phyloP scores from a whole-genome alignment of 2,329 filamentous ascomycete species.

The Penicillium sp. region DNA sequence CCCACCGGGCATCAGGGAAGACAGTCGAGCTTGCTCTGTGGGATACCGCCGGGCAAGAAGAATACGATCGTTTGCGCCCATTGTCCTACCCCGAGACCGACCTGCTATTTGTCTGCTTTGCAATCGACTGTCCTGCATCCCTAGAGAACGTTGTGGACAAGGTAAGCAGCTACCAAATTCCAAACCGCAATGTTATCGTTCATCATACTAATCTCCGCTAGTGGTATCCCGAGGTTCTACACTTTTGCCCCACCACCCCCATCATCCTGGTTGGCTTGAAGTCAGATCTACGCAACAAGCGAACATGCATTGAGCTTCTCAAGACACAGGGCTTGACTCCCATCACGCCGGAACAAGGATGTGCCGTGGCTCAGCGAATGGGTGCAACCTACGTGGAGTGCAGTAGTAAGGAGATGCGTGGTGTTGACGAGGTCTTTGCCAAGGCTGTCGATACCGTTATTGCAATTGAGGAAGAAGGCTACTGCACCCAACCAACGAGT shows the following conservation, averaged over 20 bases:
- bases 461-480: constrained; percentile 70
- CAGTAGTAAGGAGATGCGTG: constrained; percentile 91
- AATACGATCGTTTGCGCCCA: constrained; percentile 93
- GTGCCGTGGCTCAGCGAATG: constrained; percentile 89
- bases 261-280: constrained; percentile 95
- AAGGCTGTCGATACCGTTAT: constrained; percentile 88
- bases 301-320: constrained; percentile 96
- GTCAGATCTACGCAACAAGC: constrained; percentile 92
- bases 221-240: constrained; percentile 99
- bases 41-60: constrained; percentile 98
- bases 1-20: constrained; percentile 84
- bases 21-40: constrained; percentile 94
- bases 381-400: constrained; percentile 95
- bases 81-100: constrained; percentile 98
- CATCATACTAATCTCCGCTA: constrained; percentile 43
- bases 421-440: constrained; percentile 96
- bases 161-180: constrained; percentile 57
- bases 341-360: constrained; percentile 87
- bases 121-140: constrained; percentile 97
- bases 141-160: constrained; percentile 99
- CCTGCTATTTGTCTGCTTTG: constrained; percentile 97
- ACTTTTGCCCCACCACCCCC: constrained; percentile 97
- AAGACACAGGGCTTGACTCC: constrained; percentile 97
- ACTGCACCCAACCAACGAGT: constrained; percentile 37
- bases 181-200: background rate